Evolutionary conservation across 2,329 filamentous ascomycete species (phyloP).

Genomic region (Botryosphaeria dothidea): DNA sequence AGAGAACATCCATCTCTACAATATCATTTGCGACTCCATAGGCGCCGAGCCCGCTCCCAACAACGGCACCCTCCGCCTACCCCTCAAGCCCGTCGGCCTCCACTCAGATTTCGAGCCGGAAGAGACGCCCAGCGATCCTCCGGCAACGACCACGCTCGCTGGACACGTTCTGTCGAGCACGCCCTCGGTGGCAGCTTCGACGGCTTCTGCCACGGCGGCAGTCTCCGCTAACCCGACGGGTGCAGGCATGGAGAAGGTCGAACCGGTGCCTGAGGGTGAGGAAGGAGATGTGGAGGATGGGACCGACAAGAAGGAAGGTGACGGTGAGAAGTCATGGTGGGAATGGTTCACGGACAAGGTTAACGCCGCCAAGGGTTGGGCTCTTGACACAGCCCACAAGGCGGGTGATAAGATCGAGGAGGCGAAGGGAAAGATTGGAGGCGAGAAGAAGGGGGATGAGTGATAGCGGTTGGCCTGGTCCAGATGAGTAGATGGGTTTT

Average conservation of each 20-base stretch:
- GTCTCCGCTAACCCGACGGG: not conserved
- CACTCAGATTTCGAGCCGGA: slow-evolving; percentile 56
- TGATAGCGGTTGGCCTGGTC: not conserved
- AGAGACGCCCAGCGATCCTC: slow-evolving; percentile 58
- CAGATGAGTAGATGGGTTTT: not conserved
- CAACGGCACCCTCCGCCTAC: slow-evolving; percentile 81
- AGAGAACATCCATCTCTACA: slow-evolving; percentile 96
- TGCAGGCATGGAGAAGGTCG: not conserved
- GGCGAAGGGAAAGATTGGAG: slow-evolving; percentile 9
- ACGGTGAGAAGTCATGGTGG: slow-evolving; percentile 32
- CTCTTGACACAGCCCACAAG: not conserved
- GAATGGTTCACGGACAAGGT: slow-evolving; percentile 40
- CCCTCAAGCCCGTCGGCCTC: slow-evolving; percentile 63
- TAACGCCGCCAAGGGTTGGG: slow-evolving; percentile 37
- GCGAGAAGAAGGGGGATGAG: not conserved
- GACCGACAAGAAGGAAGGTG: slow-evolving; percentile 10
- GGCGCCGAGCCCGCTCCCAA: slow-evolving; percentile 73
- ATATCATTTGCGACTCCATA: slow-evolving; percentile 87
- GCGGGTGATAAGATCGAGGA: slow-evolving; percentile 12
- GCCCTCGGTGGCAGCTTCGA: slow-evolving; percentile 11
- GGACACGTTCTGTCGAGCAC: not conserved
- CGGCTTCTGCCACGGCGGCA: slow-evolving; percentile 10
- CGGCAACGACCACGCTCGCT: not conserved
- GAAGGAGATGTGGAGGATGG: not conserved
- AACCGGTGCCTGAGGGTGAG: not conserved